Evolutionary conservation across 2,329 filamentous ascomycete genomes (phyloP).

Genomic region (Talaromyces sp.): DNA sequence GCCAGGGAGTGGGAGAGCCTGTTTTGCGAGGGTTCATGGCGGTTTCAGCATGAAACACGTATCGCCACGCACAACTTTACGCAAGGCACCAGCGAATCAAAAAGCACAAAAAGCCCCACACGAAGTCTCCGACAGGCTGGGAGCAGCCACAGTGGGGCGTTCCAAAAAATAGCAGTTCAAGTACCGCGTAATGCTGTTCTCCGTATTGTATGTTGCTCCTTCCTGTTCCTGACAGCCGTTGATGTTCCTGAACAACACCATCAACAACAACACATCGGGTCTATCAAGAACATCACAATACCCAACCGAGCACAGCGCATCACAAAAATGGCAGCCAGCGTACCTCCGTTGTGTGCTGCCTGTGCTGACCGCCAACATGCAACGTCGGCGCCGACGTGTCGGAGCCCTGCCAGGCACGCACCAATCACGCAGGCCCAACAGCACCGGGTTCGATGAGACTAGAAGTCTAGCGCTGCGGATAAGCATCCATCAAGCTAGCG

Average conservation of each 20-base stretch:
- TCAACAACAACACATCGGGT: neutral
- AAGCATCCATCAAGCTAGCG: neutral
- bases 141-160: neutral
- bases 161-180: neutral
- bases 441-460: neutral
- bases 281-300: neutral
- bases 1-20: neutral
- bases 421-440: conserved; percentile 1
- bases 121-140: neutral
- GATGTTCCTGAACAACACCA: too few relatives aligned
- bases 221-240: neutral
- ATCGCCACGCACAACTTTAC: neutral
- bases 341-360: neutral
- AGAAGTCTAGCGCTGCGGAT: neutral
- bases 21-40: neutral
- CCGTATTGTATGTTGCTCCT: neutral
- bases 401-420: conserved; percentile 1
- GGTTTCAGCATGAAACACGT: neutral
- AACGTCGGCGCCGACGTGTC: conserved; percentile 4
- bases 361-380: neutral
- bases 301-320: neutral
- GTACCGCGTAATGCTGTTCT: neutral
- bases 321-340: neutral
- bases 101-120: neutral
- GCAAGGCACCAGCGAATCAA: neutral